These are phyloP conservation scores for Diaporthe citrichinensis DNA, from an alignment of 2,329 filamentous ascomycete species.

Conservation along the genomic window DNA sequence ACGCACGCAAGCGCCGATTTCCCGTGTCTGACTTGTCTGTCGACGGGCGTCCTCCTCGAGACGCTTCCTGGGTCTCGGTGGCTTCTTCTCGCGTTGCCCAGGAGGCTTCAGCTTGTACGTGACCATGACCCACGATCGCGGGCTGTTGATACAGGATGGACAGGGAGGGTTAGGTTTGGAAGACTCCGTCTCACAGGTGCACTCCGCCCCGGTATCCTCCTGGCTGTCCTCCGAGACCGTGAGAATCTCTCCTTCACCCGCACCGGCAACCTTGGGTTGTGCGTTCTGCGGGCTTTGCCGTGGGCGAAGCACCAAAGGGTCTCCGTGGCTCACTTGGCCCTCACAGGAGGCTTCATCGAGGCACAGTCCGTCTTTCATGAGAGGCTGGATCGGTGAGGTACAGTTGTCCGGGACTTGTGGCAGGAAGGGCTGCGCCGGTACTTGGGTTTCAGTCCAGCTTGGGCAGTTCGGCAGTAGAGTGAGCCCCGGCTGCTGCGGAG, in stretches of 20 bases:
- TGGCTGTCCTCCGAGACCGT: not conserved
- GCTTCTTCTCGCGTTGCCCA: not conserved
- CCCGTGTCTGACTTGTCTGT: conserved; percentile 54
- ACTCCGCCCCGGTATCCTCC: not conserved
- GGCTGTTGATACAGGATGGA: not conserved
- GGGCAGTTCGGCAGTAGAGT: not conserved
- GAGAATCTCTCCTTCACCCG: not conserved
- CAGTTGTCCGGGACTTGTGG: not conserved
- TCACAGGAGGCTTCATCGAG: not conserved
- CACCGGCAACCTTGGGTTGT: not conserved
- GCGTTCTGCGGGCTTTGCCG: not conserved
- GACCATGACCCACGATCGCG: not conserved
- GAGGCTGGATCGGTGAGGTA: not conserved
- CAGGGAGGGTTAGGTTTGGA: not conserved
- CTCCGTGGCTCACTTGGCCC: not conserved
- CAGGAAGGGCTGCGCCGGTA: not conserved
- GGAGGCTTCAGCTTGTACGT: not conserved
- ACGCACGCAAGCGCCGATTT: conserved; percentile 58
- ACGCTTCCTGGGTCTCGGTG: conserved; percentile 18
- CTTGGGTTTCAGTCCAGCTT: not conserved
- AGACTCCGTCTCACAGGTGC: not conserved
- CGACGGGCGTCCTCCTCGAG: conserved; percentile 48
- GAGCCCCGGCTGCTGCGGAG: not conserved
- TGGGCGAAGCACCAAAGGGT: not conserved
- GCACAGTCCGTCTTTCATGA: not conserved